phyloP scores from a whole-genome alignment of 371 early-diverging fungal genomes.

The Parasitella parasitica region DNA sequence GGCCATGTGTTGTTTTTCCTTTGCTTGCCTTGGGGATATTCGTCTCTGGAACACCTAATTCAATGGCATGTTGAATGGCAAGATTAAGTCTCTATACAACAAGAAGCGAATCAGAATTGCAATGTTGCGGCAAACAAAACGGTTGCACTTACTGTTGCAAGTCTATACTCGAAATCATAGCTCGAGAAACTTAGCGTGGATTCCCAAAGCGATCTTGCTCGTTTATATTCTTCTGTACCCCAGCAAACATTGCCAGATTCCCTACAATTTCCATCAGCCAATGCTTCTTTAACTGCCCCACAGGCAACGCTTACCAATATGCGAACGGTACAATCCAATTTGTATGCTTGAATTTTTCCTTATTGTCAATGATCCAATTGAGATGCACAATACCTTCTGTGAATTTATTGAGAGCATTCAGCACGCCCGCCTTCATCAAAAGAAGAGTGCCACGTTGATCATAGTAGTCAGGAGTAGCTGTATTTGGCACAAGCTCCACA shows the following conservation, averaged over 20 bases:
- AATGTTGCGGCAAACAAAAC: neutral
- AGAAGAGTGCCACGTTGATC: slow-evolving; percentile 47
- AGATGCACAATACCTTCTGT: slow-evolving; percentile 47
- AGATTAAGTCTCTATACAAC: slow-evolving; percentile 38
- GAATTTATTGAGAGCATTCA: slow-evolving; percentile 33
- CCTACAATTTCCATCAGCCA: slow-evolving; percentile 13
- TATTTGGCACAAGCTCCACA: slow-evolving; percentile 39
- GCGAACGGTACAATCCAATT: slow-evolving; percentile 65
- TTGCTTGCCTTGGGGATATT: slow-evolving; percentile 25
- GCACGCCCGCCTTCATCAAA: slow-evolving; percentile 28
- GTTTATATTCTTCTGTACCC: slow-evolving; percentile 47
- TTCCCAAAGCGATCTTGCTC: slow-evolving; percentile 54
- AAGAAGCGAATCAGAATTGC: neutral
- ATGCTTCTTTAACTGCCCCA: neutral
- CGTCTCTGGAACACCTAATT: slow-evolving; percentile 41
- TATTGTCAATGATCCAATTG: slow-evolving; percentile 63
- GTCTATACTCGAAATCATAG: slow-evolving; percentile 60
- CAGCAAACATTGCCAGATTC: slow-evolving; percentile 62
- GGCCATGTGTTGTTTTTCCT: slow-evolving; percentile 43
- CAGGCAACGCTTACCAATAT: slow-evolving; percentile 42
- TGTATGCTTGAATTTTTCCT: slow-evolving; percentile 46
- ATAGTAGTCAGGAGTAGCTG: slow-evolving; percentile 45
- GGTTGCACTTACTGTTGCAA: slow-evolving; percentile 37
- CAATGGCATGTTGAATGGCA: slow-evolving; percentile 48
- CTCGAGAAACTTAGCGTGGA: slow-evolving; percentile 43